Evolutionary conservation across 1,139 yeast species (phyloP), one percentile per base, ranked within the genome.

Genomic region (Nakaseomyces sp.): DNA sequence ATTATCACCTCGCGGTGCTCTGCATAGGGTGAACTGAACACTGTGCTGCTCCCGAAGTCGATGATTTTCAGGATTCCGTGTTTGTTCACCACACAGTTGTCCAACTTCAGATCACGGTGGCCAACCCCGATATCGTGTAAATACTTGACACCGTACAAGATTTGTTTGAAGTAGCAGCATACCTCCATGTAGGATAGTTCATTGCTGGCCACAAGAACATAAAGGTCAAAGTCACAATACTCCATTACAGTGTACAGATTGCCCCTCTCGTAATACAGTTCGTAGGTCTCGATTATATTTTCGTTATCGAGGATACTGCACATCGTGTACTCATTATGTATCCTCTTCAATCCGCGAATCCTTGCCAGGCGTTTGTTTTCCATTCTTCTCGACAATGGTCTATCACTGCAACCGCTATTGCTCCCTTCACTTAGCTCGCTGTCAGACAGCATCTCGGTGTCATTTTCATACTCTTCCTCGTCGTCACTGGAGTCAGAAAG

Each of bases 261-360:
- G 56, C 84, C 83, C 48, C 87, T 77, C 29, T 47, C 54, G 22
- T 52, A 50, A 32, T 55, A 45, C 32, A 89, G 85, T 59, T 89
- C 97, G 47, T 88, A 73, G 0, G 96, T 89, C 61, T 87, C 88
- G 57, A 89, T 86, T 52, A 89, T 80, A 61, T 89, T 89, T 13
- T 94, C 87, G 63, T 89, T 96, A 56, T 85, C 87, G 52, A 89
- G 70, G 3, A 96, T 85, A n/a, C 95, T 85, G 0, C 96, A 96
- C 51, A 89, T 85, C 64, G 96, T 87, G 63, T 84, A 89, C 66
- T 89, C 97, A 24, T 95, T 88, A 0, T 96, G 87, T 55, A 94
- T 88, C 62, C 88, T 88, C 57, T 89, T 81, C 7, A 93, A 79
- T 61, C 38, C 28, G 5, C 38, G 26, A 6, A 35, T 12, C n/a